Evolutionary conservation across 768 basidiomycete genomes (phyloP), one percentile per base, ranked within the genome.

Genomic region (Lactifluus piperatus): DNA sequence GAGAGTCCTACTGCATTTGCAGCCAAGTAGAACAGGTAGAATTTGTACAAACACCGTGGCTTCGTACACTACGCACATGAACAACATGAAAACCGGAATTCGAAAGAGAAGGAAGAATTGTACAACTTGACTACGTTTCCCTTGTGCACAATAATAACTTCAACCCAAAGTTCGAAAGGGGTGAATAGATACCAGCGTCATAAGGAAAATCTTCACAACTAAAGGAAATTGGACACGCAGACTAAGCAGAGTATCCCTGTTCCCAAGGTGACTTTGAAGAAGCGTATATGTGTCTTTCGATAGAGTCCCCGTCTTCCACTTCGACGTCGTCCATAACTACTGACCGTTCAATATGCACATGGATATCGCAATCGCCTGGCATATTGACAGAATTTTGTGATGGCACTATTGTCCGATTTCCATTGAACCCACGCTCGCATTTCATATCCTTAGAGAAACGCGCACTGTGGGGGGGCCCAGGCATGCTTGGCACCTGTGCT

Each of bases 351-450:
- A 54, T 32, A 30, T 43, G 60, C 32, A 63, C 59, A 22, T 57
- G 57, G 51, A 70, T 51, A 22, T 62, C 61, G 11, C 57, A 54
- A 22, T 63, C 54, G 41, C 27, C 55, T n/a, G 53, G 56, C 13
- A 41, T 10, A 9, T 56, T 48, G 16, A 39, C 36, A 6, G 2
- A 7, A 18, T 27, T 14, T 11, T 37, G 54, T 26, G 1, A 8
- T 22, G 27, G 20, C 22, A 48, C 51, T 13, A 26, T 5, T 13
- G 41, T n/a, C 27, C 22, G n/a, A 41, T 48, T 5, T 22, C 16
- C 29, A 9, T 34, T 18, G 7, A n/a, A 4, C 9, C 9, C 13
- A 9, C 20, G 5, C 2, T 41, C 29, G 16, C 4, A 1, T 3
- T 46, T 49, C n/a, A 13, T 16, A 29, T 32, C 45, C 26, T 34